These are phyloP conservation scores for Lodderomyces oxycetoniae DNA, from an alignment of 1,139 yeast genomes.

Conservation along the genomic window DNA sequence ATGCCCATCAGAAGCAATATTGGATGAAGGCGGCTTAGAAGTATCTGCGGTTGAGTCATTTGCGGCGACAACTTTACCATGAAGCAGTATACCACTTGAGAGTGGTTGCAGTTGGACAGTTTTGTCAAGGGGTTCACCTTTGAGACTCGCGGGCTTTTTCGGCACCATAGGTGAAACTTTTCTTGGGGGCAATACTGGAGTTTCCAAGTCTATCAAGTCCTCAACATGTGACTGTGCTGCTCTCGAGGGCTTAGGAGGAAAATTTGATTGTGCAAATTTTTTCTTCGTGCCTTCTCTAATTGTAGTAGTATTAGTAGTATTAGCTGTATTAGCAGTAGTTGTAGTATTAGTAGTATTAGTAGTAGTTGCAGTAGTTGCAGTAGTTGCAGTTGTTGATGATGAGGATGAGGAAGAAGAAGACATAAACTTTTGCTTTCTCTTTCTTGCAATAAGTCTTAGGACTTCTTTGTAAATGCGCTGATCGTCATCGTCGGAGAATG, in stretches of 20 bases:
- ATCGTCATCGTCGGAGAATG: slow-evolving; percentile 56
- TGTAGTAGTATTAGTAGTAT: slow-evolving; percentile 4
- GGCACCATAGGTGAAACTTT: slow-evolving; percentile 38
- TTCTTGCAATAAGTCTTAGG: slow-evolving; percentile 14
- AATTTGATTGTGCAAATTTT: too few species aligned
- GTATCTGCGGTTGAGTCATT: slow-evolving; percentile 5
- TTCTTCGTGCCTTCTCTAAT: too few species aligned
- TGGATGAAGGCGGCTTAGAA: slow-evolving; percentile 18
- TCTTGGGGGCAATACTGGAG: slow-evolving; percentile 10
- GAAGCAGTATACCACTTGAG: not conserved
- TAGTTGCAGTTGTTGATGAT: too few species aligned
- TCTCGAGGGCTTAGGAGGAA: too few species aligned
- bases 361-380: not conserved
- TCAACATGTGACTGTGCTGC: slow-evolving; percentile 15
- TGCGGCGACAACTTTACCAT: not conserved
- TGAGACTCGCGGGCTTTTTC: slow-evolving; percentile 19
- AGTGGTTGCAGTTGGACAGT: slow-evolving; percentile 7
- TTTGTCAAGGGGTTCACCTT: slow-evolving; percentile 3
- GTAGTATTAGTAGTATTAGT: not conserved
- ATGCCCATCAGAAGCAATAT: slow-evolving; percentile 14
- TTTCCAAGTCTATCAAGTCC: slow-evolving; percentile 35
- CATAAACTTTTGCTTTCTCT: too few species aligned
- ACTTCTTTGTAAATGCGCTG: slow-evolving; percentile 31
- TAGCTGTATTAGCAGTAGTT: not conserved
- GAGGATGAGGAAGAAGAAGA: too few species aligned